Evolutionary conservation across 768 basidiomycete genomes (phyloP).

Genomic region (Strobilomyces confusus): DNA sequence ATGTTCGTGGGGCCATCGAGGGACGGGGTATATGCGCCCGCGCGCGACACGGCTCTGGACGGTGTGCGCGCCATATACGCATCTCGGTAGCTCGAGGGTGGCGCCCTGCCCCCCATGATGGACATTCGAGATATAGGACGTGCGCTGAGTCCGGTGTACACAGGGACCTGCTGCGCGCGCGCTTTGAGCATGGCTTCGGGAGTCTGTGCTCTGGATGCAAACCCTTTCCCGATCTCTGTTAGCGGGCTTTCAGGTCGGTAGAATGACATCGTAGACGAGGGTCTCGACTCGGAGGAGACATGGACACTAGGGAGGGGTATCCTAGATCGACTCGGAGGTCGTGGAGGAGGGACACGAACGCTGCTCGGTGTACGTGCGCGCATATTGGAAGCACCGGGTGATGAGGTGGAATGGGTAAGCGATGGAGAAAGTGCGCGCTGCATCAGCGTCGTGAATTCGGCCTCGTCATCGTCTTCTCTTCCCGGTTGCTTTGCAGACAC

Average conservation of each 20-base stretch:
- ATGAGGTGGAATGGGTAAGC: slow-evolving; percentile 45
- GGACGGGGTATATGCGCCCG: slow-evolving; percentile 60
- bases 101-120: slow-evolving; percentile 40
- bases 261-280: slow-evolving; percentile 67
- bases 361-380: slow-evolving; percentile 40
- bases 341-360: slow-evolving; percentile 48
- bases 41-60: slow-evolving; percentile 63
- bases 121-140: slow-evolving; percentile 41
- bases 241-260: slow-evolving; percentile 55
- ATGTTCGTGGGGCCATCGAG: slow-evolving; percentile 52
- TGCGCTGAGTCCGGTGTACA: slow-evolving; percentile 42
- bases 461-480: slow-evolving; percentile 42
- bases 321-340: slow-evolving; percentile 80
- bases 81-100: slow-evolving; percentile 78
- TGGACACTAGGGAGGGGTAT: slow-evolving; percentile 77
- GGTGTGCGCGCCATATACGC: slow-evolving; percentile 49
- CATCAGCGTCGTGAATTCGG: slow-evolving; percentile 40
- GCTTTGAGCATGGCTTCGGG: slow-evolving; percentile 62
- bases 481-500: slow-evolving; percentile 46
- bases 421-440: slow-evolving; percentile 64
- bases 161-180: slow-evolving; percentile 54
- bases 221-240: slow-evolving; percentile 31
- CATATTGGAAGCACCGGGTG: slow-evolving; percentile 29
- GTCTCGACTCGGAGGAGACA: slow-evolving; percentile 64
- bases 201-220: slow-evolving; percentile 56